Base-by-base conservation (phyloP, 1,139 yeast species). In the Meyerozyma carpophila region DNA sequence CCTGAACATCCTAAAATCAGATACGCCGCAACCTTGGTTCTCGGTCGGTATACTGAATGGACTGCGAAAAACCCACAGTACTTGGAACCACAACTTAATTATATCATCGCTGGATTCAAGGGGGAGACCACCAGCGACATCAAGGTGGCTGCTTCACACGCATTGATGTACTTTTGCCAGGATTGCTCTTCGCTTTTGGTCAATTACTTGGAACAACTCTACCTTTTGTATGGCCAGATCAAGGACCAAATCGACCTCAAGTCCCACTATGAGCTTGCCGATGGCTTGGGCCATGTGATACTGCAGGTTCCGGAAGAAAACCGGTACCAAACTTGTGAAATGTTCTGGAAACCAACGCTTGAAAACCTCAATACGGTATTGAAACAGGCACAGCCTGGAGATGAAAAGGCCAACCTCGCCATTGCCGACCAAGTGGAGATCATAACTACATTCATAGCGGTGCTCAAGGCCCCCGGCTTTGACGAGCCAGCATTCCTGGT, bases 41-140 rank as follows among this genome's bases (percentile, higher is more conserved):
- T 94, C 41, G 98, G 98, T 8, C 75, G 98, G 54, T 93, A 93
- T 62, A 88, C 98, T 1, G 91, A 85, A 64, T 94, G 98, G 98
- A 89, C 98, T 0, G 73, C 91, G 5, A 76, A 79, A 50, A 94
- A 93, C 63, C 89, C 95, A 1, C 84, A 87, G 49, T 85, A 74
- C 54, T 70, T 94, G 48, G 94, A 88, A 61, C 77, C 82, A 41
- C 96, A 91, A 62, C 73, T 94, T 47, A 83, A 84, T 52, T 93
- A 90, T 59, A 89, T 94, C 50, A 86, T 84, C 44, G 75, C 74
- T 48, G 96, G 97, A 0, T 88, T 93, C 56, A 77, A 77, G 46
- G 58, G 60, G 8, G 66, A 65, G 32, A 56, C 57, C 43, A 41
- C 41, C 5, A 46, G 56, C 13, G 88, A 85, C 28, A 84, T 88